A percentile compares a stretch with the other conserved stretches of the same genome.
Conservation (phyloP, 306 rosid species). For the Styphnolobium japonicum region DNA sequence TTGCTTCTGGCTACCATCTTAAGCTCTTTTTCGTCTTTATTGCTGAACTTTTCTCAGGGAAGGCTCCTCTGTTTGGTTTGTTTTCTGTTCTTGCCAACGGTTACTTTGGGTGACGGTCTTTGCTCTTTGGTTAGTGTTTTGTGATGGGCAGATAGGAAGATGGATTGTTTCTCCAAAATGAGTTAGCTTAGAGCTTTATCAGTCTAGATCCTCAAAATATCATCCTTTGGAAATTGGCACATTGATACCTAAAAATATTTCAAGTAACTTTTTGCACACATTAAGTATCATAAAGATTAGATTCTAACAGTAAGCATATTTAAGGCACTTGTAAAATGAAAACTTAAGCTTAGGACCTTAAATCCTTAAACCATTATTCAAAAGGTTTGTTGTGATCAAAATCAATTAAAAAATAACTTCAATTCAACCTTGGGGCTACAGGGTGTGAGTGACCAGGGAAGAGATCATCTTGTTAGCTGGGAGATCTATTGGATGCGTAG, state of each 20-base stretch:
- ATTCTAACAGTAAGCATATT: neutral
- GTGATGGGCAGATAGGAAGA: neutral
- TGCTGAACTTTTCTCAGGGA: too few species aligned
- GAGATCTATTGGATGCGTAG: neutral
- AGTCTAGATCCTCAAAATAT: neutral
- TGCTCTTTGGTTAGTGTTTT: neutral
- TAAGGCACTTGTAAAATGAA: neutral
- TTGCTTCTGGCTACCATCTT: neutral
- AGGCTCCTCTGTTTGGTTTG: too few species aligned
- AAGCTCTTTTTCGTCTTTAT: too few species aligned
- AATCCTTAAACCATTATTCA: neutral
- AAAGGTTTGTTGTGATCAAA: neutral
- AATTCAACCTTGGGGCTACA: neutral
- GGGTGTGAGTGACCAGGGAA: neutral
- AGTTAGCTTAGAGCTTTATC: neutral
- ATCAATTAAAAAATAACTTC: neutral
- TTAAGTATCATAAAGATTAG: neutral
- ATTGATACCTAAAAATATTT: neutral
- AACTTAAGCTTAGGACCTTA: neutral
- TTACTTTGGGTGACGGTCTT: too few species aligned
- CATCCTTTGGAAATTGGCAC: neutral
- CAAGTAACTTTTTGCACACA: neutral
- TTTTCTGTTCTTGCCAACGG: too few species aligned
- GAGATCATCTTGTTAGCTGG: neutral
- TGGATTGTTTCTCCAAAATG: neutral